Base-by-base conservation (phyloP, 2,329 filamentous ascomycete genomes). In the Botryosphaeria dothidea region DNA sequence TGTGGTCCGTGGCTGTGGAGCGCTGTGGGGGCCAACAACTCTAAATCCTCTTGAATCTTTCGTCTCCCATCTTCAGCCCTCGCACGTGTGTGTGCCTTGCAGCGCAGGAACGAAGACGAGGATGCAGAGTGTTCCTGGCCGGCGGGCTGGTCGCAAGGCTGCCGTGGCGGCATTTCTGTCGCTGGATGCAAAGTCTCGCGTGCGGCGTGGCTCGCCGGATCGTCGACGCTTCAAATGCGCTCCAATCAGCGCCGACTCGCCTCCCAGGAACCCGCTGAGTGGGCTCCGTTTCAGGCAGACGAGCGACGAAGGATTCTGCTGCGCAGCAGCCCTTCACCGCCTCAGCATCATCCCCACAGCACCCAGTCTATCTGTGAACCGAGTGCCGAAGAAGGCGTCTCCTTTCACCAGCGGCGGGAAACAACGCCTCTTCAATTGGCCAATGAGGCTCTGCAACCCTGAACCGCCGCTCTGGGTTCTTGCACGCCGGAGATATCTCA, bases 1-100 rank as follows among this genome's bases (percentile, higher is more conserved):
- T 21, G 29, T 27, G 36, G 54, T n/a, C 36, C 54, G 54, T 46
- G 56, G 41, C 41, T 60, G 56, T 60, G 56, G 56, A 34, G 21
- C 23, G 5, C 7, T 19, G 36, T 27, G 54, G 54, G 25, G 54
- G 34, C 34, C n/a, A n/a, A 5, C 54, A 58, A 58, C 34, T 58
- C 21, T 58, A 58, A 43, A 58, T 58, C 54, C 43, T 25, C 23
- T 15, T 48, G 21, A 45, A 49, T 25, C 29, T n/a, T 31, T 31
- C 25, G n/a, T 19, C 27, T 8, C 7, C 11, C 31, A 34, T 34
- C 38, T 15, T 41, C 38, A 17, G 45, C 45, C 45, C 8, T 25
- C 45, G 45, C 45, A 48, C 45, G 21, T 43, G 36, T n/a, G 52
- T 36, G 23, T 43, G 7, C 54, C 36, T 43, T 58, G 54, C 54